Conservation (phyloP, 176 grass and related monocot genomes). For the Raddia distichophylla region DNA sequence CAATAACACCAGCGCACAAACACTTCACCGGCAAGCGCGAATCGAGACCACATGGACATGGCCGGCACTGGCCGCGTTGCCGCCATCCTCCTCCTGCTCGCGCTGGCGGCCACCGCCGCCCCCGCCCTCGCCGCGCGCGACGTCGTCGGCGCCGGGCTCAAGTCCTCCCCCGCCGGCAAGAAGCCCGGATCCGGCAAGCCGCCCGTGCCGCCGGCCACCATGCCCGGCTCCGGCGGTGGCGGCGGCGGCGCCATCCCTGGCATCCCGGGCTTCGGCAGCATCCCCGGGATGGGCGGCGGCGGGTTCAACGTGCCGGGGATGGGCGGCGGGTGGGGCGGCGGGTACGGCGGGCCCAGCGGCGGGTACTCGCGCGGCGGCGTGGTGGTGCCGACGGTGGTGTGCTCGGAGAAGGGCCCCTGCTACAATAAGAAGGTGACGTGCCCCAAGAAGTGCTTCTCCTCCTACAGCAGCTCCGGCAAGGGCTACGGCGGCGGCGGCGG, state of each 20-base stretch:
- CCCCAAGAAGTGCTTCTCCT: constrained; percentile 92
- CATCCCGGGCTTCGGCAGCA: constrained; percentile 55
- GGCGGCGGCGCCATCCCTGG: constrained; percentile 36
- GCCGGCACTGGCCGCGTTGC: not conserved
- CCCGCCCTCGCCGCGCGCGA: constrained; percentile 22
- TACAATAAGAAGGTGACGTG: constrained; percentile 71
- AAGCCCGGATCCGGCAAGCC: constrained; percentile 11
- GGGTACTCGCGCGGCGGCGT: constrained; percentile 70
- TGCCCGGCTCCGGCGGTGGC: constrained; percentile 23
- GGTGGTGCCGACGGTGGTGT: constrained; percentile 63
- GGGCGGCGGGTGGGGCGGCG: constrained; percentile 82
- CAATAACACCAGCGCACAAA: not conserved
- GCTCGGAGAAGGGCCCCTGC: constrained; percentile 81
- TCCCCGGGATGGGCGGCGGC: constrained; percentile 49
- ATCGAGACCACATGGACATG: not conserved
- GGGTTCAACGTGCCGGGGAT: constrained; percentile 58
- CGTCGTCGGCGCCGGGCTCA: not conserved
- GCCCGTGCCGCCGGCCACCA: not conserved
- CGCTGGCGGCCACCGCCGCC: constrained; percentile 4
- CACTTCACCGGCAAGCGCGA: not conserved
- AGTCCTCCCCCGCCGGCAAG: not conserved
- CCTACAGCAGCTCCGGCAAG: constrained; percentile 76
- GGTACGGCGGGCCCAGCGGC: constrained; percentile 58
- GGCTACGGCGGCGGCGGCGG: constrained; percentile 74
- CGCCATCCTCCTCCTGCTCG: constrained; percentile 40